Conservation (phyloP, 495 filamentous ascomycete species). For the Hyaloscypha hepaticicola region DNA sequence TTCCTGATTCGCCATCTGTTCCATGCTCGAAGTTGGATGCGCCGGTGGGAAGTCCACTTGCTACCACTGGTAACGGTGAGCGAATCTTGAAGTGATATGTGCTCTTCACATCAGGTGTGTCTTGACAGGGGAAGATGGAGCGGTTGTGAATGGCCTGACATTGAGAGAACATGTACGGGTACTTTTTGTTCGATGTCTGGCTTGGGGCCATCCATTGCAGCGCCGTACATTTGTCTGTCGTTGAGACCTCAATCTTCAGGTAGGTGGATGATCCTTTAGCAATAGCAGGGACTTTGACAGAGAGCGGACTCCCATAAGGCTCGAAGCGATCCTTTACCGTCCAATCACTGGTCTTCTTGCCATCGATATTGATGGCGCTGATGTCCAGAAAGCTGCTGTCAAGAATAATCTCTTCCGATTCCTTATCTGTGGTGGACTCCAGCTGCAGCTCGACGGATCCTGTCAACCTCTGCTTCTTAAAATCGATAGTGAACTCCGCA, state of each 20-base stretch:
- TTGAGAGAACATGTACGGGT: conserved; percentile 97
- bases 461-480: conserved; percentile 67
- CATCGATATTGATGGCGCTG: conserved; percentile 62
- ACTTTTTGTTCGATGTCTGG: conserved; percentile 89
- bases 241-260: conserved; percentile 58
- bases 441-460: conserved; percentile 76
- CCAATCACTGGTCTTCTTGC: conserved; percentile 56
- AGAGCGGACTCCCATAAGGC: conserved; percentile 78
- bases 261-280: conserved; percentile 61
- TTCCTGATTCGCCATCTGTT: conserved; percentile 46
- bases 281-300: conserved; percentile 65
- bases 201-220: conserved; percentile 89
- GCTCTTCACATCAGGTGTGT: conserved; percentile 92
- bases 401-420: conserved; percentile 73
- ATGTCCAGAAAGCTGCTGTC: conserved; percentile 83
- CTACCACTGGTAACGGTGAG: conserved; percentile 83
- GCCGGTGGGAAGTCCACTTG: conserved; percentile 68
- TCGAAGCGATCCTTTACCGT: conserved; percentile 63
- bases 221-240: conserved; percentile 84
- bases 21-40: conserved; percentile 38
- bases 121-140: conserved; percentile 93
- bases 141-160: conserved; percentile 95
- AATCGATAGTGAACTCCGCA: conserved; percentile 77
- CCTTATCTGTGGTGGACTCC: conserved; percentile 65
- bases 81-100: conserved; percentile 85